These are phyloP conservation scores for Phytophthora quininea DNA, from an alignment of 352 stramenopile species.

Conservation along the genomic window DNA sequence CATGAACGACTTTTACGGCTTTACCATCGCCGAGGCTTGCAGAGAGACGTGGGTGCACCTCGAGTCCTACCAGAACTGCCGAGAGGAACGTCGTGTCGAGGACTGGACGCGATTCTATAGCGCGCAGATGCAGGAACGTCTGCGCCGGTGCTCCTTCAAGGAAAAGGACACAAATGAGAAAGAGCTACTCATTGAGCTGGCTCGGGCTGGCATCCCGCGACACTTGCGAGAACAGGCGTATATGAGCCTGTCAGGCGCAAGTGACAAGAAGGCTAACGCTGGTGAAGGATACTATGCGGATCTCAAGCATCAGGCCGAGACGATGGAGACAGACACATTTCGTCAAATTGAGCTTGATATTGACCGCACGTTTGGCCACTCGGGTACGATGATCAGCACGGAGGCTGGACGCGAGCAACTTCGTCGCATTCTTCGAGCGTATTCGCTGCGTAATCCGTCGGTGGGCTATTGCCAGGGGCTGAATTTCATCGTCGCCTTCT, in stretches of 20 bases:
- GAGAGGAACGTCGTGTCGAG: conserved; percentile 67
- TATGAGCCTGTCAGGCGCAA: conserved; percentile 67
- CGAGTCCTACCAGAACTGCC: conserved; percentile 73
- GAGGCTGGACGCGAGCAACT: conserved; percentile 57
- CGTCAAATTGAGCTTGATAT: conserved; percentile 89
- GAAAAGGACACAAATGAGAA: conserved; percentile 40
- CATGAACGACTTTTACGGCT: conserved; percentile 70
- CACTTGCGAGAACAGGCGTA: conserved; percentile 74
- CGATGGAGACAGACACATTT: conserved; percentile 62
- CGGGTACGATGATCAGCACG: conserved; percentile 65
- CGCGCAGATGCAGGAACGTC: conserved; percentile 46
- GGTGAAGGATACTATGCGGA: conserved; percentile 53
- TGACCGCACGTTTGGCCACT: conserved; percentile 85
- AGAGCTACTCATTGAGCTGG: conserved; percentile 42
- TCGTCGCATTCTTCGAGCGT: conserved; percentile 76
- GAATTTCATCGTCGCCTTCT: conserved; percentile 91
- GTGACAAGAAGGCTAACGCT: conserved; percentile 61
- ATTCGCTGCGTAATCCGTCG: conserved; percentile 77
- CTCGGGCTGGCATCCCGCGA: conserved; percentile 59
- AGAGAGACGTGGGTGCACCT: conserved; percentile 63
- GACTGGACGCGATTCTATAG: conserved; percentile 67
- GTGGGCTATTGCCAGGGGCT: conserved; percentile 90
- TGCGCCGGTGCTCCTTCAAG: conserved; percentile 36
- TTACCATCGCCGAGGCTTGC: conserved; percentile 52
- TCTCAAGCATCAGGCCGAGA: conserved; percentile 51